Percentiles rank a stretch among this genome's conserved stretches.
These are phyloP conservation scores for Fusarium tuaranense DNA, from an alignment of 2,329 filamentous ascomycete species.

Conservation along the genomic window DNA sequence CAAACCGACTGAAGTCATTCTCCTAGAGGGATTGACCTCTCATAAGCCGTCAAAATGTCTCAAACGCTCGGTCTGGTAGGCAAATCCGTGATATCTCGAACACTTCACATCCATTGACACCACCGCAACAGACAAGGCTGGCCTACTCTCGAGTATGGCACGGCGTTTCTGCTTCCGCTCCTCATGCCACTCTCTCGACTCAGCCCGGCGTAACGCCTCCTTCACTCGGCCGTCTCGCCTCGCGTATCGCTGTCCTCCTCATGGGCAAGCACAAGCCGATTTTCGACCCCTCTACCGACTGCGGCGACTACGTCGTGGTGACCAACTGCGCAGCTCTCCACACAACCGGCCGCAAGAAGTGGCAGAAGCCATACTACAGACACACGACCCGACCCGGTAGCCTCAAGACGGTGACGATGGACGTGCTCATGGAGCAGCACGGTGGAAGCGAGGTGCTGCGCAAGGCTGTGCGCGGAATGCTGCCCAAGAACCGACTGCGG, in stretches of 20 bases:
- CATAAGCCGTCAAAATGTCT: constrained; percentile 69
- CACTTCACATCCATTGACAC: constrained; percentile 24
- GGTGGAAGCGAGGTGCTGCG: constrained; percentile 92
- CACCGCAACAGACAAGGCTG: constrained; percentile 79
- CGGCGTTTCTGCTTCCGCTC: constrained; percentile 78
- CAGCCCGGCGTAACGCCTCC: constrained; percentile 72
- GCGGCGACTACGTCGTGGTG: constrained; percentile 98
- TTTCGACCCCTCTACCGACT: constrained; percentile 96
- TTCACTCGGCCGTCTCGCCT: constrained; percentile 90
- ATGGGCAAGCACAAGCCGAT: constrained; percentile 99
- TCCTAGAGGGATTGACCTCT: constrained; percentile 35
- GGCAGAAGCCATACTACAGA: constrained; percentile 95
- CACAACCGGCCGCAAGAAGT: constrained; percentile 91
- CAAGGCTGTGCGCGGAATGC: constrained; percentile 94
- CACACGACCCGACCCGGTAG: constrained; percentile 92
- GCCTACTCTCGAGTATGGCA: constrained; percentile 98
- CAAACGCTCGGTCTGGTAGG: constrained; percentile 81
- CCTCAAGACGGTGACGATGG: constrained; percentile 92
- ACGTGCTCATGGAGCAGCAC: constrained; percentile 92
- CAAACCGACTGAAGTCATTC: constrained; percentile 22
- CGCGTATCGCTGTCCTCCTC: constrained; percentile 84
- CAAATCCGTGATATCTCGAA: constrained; percentile 14
- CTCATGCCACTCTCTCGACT: constrained; percentile 70
- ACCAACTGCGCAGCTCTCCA: constrained; percentile 88
- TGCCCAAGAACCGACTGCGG: constrained; percentile 94